These are phyloP conservation scores for Alnus rubra DNA, from an alignment of 306 rosid species.

Conservation along the genomic window DNA sequence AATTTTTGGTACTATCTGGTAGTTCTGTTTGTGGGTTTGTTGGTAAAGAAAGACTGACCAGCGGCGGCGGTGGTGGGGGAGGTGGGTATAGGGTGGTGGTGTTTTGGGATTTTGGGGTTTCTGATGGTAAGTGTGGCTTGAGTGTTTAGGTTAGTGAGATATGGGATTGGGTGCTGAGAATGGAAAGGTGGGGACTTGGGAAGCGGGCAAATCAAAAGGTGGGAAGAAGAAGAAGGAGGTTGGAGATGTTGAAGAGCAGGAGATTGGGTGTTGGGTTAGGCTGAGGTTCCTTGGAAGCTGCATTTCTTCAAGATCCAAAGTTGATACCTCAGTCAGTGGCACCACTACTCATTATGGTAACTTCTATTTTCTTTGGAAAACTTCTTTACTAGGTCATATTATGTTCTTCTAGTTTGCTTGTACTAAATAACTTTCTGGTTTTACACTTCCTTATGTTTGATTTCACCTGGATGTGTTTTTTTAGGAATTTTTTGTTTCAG, in stretches of 20 bases:
- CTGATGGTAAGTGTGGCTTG: slow-evolving; percentile 48
- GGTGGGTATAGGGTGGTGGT: slow-evolving; percentile 36
- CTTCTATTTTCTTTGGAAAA: slow-evolving; percentile 20
- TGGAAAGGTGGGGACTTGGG: slow-evolving; percentile 82
- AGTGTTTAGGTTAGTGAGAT: slow-evolving; percentile 47
- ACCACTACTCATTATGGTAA: slow-evolving; percentile 82
- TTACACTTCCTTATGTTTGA: slow-evolving; percentile 9
- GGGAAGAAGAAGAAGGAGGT: slow-evolving; percentile 49
- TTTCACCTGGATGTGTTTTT: slow-evolving; percentile 12
- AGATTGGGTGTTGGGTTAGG: slow-evolving; percentile 82
- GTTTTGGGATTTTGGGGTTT: slow-evolving; percentile 40
- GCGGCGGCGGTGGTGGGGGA: slow-evolving; percentile 20
- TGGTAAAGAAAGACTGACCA: slow-evolving; percentile 19
- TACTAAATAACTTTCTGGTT: slow-evolving; percentile 13
- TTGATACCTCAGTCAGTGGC: slow-evolving; percentile 85
- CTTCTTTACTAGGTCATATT: background rate
- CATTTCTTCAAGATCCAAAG: slow-evolving; percentile 99
- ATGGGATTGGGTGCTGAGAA: slow-evolving; percentile 79
- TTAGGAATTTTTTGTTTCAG: slow-evolving; percentile 6
- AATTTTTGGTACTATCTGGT: slow-evolving; percentile 34
- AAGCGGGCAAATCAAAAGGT: slow-evolving; percentile 63
- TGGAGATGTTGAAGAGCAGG: slow-evolving; percentile 43
- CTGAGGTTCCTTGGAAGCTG: slow-evolving; percentile 81
- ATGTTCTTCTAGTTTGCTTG: slow-evolving; percentile 14
- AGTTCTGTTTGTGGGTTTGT: slow-evolving; percentile 30